A percentile compares a stretch with the other conserved stretches of the same genome.
phyloP scores from a whole-genome alignment of 202 grass and related monocot genomes.

The Musa balbisiana region DNA sequence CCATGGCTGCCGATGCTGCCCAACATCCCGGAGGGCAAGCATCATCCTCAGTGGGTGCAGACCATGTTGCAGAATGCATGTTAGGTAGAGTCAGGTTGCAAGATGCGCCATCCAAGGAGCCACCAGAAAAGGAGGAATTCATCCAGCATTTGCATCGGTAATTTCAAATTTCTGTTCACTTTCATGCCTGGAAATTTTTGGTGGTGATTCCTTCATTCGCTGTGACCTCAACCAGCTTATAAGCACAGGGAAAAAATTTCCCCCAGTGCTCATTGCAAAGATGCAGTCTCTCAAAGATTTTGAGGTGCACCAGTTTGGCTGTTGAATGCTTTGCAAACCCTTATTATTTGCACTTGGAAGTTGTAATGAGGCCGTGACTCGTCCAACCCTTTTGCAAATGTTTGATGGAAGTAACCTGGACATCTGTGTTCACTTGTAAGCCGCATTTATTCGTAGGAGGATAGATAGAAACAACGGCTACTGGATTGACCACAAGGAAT shows the following conservation, averaged over 20 bases:
- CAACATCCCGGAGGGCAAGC: slow-evolving; percentile 32
- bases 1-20: slow-evolving; percentile 9
- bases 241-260: neutral
- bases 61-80: slow-evolving; percentile 38
- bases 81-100: slow-evolving; percentile 31
- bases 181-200: neutral
- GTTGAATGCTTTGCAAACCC: too few relatives aligned
- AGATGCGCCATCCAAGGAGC: slow-evolving; percentile 32
- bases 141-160: slow-evolving; percentile 43
- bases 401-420: too few relatives aligned
- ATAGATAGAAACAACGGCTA: too few relatives aligned
- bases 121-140: slow-evolving; percentile 26
- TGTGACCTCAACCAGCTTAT: neutral
- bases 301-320: too few relatives aligned
- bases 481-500: too few relatives aligned
- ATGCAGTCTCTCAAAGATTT: too few relatives aligned
- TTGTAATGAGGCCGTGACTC: too few relatives aligned
- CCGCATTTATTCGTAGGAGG: too few relatives aligned
- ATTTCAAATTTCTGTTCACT: neutral
- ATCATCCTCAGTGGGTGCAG: slow-evolving; percentile 28
- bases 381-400: too few relatives aligned
- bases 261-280: too few relatives aligned
- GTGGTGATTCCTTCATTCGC: neutral
- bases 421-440: too few relatives aligned
- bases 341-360: too few relatives aligned